Evolutionary conservation across 495 filamentous ascomycete species (phyloP), one percentile per base, ranked within the genome.

Genomic region (Aspergillus heteromorphus): DNA sequence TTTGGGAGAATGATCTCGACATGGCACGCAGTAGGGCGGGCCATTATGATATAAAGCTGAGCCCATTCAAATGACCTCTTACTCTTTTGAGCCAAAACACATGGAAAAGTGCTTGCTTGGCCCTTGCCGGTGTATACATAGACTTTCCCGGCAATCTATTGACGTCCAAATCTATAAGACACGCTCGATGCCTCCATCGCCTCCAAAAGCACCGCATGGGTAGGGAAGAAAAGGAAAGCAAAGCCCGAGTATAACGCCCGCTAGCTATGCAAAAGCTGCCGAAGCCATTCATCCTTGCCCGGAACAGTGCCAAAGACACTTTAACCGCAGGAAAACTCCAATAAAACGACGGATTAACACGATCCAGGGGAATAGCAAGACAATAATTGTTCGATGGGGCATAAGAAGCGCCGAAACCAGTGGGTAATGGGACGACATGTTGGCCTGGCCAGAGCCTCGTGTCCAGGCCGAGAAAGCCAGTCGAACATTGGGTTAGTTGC

Each of bases 401-500:
- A 27, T 7, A 27, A 27, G 3, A 27, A 27, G 7, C 23, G 23
- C 23, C 23, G 23, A 27, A 27, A 27, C 23, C 23, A 4, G 23
- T 3, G 23, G 23, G 23, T 27, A 27, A 27, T 27, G 23, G 23
- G 23, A 27, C 23, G 23, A 27, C 23, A 27, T 27, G 23, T 27
- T 27, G 23, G 7, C 23, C 7, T 7, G 3, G 7, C 7, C 23
- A 27, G 23, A 27, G 23, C 23, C 23, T 27, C 23, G 7, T 7
- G 7, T 27, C 23, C 3, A 7, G 23, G 23, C 23, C 23, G 23
- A 38, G 8, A 38, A 13, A 38, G 3, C 8, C 55, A 20, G 50
- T 41, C 56, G 31, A 30, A 34, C n/a, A 42, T 18, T n/a, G 45
- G 14, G 52, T 67, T 57, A 65, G 54, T 68, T 70, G 54, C 65